Conservation (phyloP, 2,329 filamentous ascomycete genomes). For the Aspergillus cejpii region DNA sequence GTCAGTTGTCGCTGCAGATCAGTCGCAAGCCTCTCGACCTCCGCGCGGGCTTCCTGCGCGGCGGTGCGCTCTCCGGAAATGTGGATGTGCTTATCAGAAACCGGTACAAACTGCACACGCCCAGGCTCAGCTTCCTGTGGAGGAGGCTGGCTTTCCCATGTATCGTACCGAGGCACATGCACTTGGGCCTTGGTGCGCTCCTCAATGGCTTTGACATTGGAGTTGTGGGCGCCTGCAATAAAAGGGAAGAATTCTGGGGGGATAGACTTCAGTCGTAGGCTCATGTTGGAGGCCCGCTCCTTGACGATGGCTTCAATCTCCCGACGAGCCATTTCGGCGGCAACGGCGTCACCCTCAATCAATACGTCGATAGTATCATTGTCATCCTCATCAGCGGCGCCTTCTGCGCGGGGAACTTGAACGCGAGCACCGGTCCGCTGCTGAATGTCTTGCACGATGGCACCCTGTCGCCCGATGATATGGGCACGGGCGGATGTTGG, state of each 20-base stretch:
- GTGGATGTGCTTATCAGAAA: conserved; percentile 70
- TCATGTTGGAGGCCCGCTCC: conserved; percentile 76
- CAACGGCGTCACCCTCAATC: conserved; percentile 85
- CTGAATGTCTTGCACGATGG: conserved; percentile 83
- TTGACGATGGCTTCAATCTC: conserved; percentile 82
- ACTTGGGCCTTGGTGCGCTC: conserved; percentile 69
- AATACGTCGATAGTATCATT: conserved; percentile 70
- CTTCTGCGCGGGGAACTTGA: conserved; percentile 76
- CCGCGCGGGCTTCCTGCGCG: conserved; percentile 69
- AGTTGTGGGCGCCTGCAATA: conserved; percentile 72
- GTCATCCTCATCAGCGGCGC: conserved; percentile 68
- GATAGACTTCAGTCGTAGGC: conserved; percentile 72
- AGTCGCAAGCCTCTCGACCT: conserved; percentile 71
- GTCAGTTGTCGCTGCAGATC: conserved; percentile 70
- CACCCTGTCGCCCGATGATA: conserved; percentile 88
- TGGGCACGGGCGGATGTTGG: conserved; percentile 76
- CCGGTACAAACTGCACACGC: conserved; percentile 64
- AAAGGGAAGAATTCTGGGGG: conserved; percentile 94
- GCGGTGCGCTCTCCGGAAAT: conserved; percentile 79
- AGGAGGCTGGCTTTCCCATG: conserved; percentile 61
- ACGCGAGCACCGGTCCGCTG: conserved; percentile 85
- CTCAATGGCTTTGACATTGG: conserved; percentile 61
- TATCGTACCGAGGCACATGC: conserved; percentile 74
- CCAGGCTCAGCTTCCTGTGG: conserved; percentile 57
- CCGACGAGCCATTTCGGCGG: conserved; percentile 73